Evolutionary conservation across 1,284 basidiomycete species (phyloP).

Genomic region (Trichosporon ovoides): DNA sequence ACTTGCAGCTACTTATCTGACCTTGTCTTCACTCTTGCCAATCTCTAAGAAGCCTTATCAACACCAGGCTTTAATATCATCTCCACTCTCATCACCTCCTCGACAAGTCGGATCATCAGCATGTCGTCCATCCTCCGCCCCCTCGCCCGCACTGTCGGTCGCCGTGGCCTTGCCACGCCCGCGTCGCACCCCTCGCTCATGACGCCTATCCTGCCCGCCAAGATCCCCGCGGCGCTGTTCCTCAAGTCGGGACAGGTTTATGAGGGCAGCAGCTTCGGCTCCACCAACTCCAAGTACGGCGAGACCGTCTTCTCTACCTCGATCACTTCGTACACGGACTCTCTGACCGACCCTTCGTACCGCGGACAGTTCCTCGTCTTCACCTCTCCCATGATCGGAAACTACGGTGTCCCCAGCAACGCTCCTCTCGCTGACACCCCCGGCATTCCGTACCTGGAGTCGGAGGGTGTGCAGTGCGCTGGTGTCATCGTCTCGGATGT

Average conservation of each 20-base stretch:
- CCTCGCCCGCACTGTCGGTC: conserved; percentile 10
- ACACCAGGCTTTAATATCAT: conserved; percentile 1
- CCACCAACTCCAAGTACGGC: conserved; percentile 80
- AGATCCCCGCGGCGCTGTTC: conserved; percentile 76
- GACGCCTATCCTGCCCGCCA: conserved; percentile 35
- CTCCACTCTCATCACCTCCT: not conserved
- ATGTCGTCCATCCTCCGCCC: conserved; percentile 24
- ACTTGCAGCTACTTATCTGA: conserved; percentile 44
- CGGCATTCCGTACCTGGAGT: conserved; percentile 87
- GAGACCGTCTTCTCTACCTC: conserved; percentile 99
- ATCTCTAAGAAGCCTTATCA: conserved; percentile 23
- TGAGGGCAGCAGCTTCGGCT: conserved; percentile 81
- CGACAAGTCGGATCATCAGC: conserved; percentile 9
- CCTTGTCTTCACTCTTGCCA: conserved; percentile 42
- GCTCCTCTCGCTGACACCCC: conserved; percentile 70
- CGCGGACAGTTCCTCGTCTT: conserved; percentile 97
- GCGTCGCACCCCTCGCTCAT: conserved; percentile 25
- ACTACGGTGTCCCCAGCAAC: conserved; percentile 93
- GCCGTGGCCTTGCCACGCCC: conserved; percentile 23
- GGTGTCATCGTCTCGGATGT: conserved; percentile 92
- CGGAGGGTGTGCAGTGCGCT: conserved; percentile 79
- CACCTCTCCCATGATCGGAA: conserved; percentile 96
- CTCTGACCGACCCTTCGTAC: conserved; percentile 99
- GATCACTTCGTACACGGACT: conserved; percentile 98
- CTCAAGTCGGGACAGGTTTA: conserved; percentile 92